These are phyloP conservation scores for Penicillium sp. DNA, from an alignment of 2,329 filamentous ascomycete genomes.

Conservation along the genomic window DNA sequence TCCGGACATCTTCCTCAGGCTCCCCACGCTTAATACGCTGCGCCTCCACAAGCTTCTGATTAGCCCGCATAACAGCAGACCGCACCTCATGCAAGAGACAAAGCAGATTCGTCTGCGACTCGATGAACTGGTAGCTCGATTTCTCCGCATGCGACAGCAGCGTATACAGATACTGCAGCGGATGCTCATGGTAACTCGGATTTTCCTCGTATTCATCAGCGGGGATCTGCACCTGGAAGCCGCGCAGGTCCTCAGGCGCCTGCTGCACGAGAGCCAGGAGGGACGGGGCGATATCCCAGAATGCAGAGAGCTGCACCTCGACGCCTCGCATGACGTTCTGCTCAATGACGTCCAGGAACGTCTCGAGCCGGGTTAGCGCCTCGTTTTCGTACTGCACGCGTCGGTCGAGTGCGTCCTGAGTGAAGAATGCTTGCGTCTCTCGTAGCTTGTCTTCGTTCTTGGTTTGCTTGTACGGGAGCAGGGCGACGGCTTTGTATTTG, in stretches of 20 bases:
- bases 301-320: constrained; percentile 85
- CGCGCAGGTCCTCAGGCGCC: constrained; percentile 58
- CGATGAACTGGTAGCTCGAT: constrained; percentile 94
- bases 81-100: constrained; percentile 90
- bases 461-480: constrained; percentile 72
- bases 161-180: constrained; percentile 85
- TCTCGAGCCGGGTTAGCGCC: constrained; percentile 67
- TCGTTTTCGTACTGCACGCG: constrained; percentile 69
- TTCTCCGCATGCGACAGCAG: constrained; percentile 84
- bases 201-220: constrained; percentile 77
- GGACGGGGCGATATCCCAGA: constrained; percentile 94
- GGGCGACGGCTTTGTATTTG: constrained; percentile 78
- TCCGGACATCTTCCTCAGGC: constrained; percentile 40
- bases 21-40: constrained; percentile 53
- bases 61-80: constrained; percentile 69
- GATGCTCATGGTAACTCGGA: constrained; percentile 73
- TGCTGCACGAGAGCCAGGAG: constrained; percentile 75
- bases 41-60: constrained; percentile 64
- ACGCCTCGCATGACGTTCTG: constrained; percentile 83
- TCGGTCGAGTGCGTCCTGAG: constrained; percentile 70
- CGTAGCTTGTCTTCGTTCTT: constrained; percentile 75
- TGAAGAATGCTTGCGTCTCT: constrained; percentile 78
- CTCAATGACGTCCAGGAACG: constrained; percentile 76
- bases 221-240: constrained; percentile 75
- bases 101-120: constrained; percentile 85